Evolutionary conservation across 495 filamentous ascomycete genomes (phyloP).

Genomic region (Xylaria nigripes): DNA sequence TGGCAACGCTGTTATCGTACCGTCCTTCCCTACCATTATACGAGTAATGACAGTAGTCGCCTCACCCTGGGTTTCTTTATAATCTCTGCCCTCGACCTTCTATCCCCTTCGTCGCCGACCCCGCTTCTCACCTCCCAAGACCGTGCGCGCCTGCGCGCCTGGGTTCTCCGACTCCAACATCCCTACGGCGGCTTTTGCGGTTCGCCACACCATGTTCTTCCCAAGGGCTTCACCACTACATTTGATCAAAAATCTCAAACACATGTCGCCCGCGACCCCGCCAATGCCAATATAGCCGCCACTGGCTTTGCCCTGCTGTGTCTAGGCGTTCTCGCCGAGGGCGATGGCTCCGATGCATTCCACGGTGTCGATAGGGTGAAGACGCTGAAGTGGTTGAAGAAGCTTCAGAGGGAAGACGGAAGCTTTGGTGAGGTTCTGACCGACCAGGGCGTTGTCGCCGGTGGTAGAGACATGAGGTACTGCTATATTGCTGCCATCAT

Average conservation of each 20-base stretch:
- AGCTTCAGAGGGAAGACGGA: constrained; percentile 73
- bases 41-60: constrained; percentile 77
- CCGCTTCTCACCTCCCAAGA: constrained; percentile 30
- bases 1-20: constrained; percentile 85
- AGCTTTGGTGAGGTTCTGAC: constrained; percentile 82
- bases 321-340: constrained; percentile 67
- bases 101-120: constrained; percentile 24
- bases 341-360: constrained; percentile 42
- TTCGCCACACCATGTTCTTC: constrained; percentile 48
- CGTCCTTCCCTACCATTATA: constrained; percentile 72
- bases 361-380: constrained; percentile 54
- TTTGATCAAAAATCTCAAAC: constrained; percentile 28
- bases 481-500: constrained; percentile 75
- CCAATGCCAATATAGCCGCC: constrained; percentile 74
- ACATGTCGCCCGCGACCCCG: constrained; percentile 47
- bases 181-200: constrained; percentile 72
- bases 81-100: constrained; percentile 37
- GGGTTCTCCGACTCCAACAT: constrained; percentile 67
- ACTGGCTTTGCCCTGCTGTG: constrained; percentile 80
- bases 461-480: constrained; percentile 76
- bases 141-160: constrained; percentile 29
- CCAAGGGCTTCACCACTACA: constrained; percentile 24
- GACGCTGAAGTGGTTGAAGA: constrained; percentile 65
- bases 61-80: constrained; percentile 85
- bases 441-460: constrained; percentile 52